Evolutionary conservation across 129 eudicot genomes (phyloP).

Genomic region (Smallanthus sonchifolius): DNA sequence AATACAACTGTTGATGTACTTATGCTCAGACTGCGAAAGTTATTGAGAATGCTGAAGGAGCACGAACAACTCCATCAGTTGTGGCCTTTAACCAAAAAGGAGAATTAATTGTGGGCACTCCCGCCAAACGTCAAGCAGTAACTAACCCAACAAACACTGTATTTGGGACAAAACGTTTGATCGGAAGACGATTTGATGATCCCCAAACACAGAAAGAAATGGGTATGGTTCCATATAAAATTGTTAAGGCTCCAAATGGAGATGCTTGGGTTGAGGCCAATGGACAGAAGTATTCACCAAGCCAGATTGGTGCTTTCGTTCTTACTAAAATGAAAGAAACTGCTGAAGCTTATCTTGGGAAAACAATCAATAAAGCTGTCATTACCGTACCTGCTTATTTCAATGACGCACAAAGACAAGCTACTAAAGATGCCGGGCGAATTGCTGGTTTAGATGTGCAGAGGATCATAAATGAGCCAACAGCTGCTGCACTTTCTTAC

Average conservation of each 20-base stretch:
- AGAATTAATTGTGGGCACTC: slow-evolving; percentile 86
- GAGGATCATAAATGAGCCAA: slow-evolving; percentile 91
- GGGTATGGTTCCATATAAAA: slow-evolving; percentile 92
- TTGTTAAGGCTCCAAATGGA: slow-evolving; percentile 80
- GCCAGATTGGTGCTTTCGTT: slow-evolving; percentile 92
- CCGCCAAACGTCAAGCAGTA: slow-evolving; percentile 97
- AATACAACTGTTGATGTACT: background rate
- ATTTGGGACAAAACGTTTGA: slow-evolving; percentile 78
- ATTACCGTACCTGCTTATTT: slow-evolving; percentile 94
- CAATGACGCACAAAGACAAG: slow-evolving; percentile 96
- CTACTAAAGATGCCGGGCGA: slow-evolving; percentile 94
- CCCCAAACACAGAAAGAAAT: slow-evolving; percentile 82
- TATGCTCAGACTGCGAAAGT: slow-evolving; percentile 66
- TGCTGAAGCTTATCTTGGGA: slow-evolving; percentile 93
- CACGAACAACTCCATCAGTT: slow-evolving; percentile 93
- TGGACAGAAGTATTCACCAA: slow-evolving; percentile 92
- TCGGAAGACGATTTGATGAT: slow-evolving; percentile 91
- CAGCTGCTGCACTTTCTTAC: slow-evolving; percentile 96
- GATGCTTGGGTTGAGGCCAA: slow-evolving; percentile 99
- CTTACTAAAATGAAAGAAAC: slow-evolving; percentile 95
- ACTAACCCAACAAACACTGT: slow-evolving; percentile 89
- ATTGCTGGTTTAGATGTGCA: slow-evolving; percentile 95
- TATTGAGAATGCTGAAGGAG: slow-evolving; percentile 89
- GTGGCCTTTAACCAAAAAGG: slow-evolving; percentile 89
- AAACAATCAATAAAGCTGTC: slow-evolving; percentile 71